Evolutionary conservation across 139 green algal species (phyloP).

Genomic region (Auxenochlorella pyrenoidosa): DNA sequence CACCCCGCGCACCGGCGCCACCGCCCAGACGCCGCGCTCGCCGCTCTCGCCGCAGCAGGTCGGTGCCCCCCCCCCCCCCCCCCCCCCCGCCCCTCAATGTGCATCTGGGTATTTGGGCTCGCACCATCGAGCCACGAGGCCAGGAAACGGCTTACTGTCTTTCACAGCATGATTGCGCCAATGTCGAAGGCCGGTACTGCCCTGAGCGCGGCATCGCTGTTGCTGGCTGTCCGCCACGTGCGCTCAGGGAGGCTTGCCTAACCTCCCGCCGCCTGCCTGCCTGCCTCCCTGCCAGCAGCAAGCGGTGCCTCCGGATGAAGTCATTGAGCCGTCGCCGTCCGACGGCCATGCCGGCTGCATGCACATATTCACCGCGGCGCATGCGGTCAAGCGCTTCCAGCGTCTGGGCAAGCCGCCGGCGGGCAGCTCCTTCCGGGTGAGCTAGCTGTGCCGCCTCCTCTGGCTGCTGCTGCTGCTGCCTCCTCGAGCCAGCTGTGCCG

Average conservation of each 20-base stretch:
- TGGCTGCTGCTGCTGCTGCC: too few relatives aligned
- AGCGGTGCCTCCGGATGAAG: neutral
- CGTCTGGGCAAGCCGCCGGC: constrained; percentile 17
- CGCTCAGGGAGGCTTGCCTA: neutral
- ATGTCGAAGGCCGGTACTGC: too few relatives aligned
- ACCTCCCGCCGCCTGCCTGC: neutral
- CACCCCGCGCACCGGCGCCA: neutral
- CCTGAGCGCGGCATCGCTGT: too few relatives aligned
- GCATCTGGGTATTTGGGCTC: too few relatives aligned
- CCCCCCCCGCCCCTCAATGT: too few relatives aligned
- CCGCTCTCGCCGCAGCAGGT: neutral
- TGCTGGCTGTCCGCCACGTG: neutral
- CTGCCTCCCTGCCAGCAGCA: neutral
- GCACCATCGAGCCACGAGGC: too few relatives aligned
- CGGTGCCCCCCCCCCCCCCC: neutral
- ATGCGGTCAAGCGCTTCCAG: constrained; percentile 23
- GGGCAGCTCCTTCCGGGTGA: constrained; percentile 34
- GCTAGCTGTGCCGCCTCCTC: neutral
- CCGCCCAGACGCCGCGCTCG: neutral
- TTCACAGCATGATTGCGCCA: too few relatives aligned
- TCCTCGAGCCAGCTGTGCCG: too few relatives aligned
- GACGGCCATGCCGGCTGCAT: constrained; percentile 40
- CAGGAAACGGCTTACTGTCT: too few relatives aligned
- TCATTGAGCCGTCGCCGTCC: neutral
- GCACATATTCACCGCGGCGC: constrained; percentile 17